Conservation (phyloP, 768 basidiomycete species). For the Agrocybe pediades region DNA sequence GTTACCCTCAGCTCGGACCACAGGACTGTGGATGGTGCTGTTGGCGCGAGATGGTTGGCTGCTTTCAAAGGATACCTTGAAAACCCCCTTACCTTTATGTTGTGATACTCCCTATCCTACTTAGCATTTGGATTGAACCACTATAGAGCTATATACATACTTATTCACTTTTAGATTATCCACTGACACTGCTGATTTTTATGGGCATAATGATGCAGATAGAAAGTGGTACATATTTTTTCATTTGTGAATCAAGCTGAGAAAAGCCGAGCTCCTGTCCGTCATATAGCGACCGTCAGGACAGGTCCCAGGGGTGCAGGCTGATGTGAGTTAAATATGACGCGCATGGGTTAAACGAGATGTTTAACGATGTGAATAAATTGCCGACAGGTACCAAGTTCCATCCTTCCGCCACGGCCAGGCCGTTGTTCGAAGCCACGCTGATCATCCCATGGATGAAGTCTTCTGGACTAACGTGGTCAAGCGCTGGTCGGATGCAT, state of each 20-base stretch:
- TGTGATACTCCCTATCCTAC: conserved; percentile 44
- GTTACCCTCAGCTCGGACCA: conserved; percentile 96
- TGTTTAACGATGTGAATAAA: too few species aligned
- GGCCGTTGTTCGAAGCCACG: too few species aligned
- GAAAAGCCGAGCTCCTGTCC: not conserved
- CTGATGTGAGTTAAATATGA: not conserved
- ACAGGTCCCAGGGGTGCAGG: not conserved
- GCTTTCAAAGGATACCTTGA: conserved; percentile 97
- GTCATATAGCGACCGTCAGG: not conserved
- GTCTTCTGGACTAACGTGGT: conserved; percentile 35
- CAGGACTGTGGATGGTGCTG: conserved; percentile 93
- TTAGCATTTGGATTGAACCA: not conserved
- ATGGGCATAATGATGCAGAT: not conserved
- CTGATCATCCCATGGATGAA: conserved; percentile 29
- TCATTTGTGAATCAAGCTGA: too few species aligned
- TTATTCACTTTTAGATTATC: not conserved
- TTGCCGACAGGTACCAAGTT: not conserved
- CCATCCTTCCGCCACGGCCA: too few species aligned
- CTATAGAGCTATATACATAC: conserved; percentile 2
- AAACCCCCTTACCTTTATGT: conserved; percentile 96
- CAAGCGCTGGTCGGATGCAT: conserved; percentile 40
- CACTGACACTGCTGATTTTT: not conserved
- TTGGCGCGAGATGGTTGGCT: conserved; percentile 89
- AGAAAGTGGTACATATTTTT: not conserved
- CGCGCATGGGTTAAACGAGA: not conserved